phyloP scores from a whole-genome alignment of 306 rosid genomes.

The Biancaea sappan region DNA sequence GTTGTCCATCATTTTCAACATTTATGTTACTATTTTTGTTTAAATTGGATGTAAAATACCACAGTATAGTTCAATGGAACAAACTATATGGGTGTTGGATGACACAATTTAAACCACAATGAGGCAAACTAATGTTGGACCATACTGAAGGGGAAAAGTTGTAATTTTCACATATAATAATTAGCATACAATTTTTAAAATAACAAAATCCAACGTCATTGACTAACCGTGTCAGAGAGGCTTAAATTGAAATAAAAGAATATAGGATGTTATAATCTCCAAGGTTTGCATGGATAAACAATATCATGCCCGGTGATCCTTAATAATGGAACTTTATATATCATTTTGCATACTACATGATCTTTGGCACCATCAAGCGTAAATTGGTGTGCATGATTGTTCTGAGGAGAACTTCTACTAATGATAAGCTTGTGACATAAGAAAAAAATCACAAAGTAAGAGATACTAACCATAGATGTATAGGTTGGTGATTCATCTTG shows the following conservation, averaged over 20 bases:
- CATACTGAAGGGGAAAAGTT: background rate
- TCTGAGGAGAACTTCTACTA: slow-evolving; percentile 3
- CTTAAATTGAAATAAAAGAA: slow-evolving; percentile 1
- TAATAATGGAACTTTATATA: background rate
- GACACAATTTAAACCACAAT: too few relatives aligned
- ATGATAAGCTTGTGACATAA: background rate
- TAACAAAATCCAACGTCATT: slow-evolving; percentile 9
- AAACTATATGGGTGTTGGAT: background rate
- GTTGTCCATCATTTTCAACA: too few relatives aligned
- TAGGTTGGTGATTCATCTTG: slow-evolving; percentile 45
- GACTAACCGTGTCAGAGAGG: background rate
- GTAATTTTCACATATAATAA: background rate
- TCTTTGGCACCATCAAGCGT: slow-evolving; percentile 13
- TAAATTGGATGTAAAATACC: too few relatives aligned
- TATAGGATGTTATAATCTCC: background rate
- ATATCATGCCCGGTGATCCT: background rate
- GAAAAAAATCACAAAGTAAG: slow-evolving; percentile 27
- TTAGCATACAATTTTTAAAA: background rate
- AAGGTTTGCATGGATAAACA: too few relatives aligned
- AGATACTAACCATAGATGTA: slow-evolving; percentile 64
- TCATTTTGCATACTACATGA: background rate
- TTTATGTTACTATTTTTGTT: too few relatives aligned
- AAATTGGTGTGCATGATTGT: slow-evolving; percentile 3
- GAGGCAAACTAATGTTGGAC: background rate
- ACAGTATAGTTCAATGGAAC: too few relatives aligned